These are phyloP conservation scores for Eurotiales sp. DNA, from an alignment of 2,329 filamentous ascomycete genomes.

Conservation along the genomic window DNA sequence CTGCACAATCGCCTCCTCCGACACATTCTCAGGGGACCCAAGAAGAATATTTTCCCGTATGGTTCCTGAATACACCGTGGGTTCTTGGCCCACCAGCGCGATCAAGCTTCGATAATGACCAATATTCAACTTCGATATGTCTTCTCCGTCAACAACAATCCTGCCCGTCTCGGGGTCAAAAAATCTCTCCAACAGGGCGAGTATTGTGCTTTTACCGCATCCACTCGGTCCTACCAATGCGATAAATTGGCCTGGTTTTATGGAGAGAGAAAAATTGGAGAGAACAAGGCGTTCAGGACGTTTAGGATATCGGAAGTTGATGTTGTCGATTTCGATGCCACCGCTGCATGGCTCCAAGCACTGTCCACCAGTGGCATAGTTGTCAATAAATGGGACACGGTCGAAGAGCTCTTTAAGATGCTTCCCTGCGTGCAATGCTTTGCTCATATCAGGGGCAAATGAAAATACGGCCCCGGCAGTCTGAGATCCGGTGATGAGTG, in stretches of 20 bases:
- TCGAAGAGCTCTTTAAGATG: slow-evolving; percentile 43
- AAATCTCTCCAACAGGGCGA: slow-evolving; percentile 58
- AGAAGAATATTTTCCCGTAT: slow-evolving; percentile 65
- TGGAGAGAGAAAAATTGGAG: slow-evolving; percentile 19
- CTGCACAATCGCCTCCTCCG: slow-evolving; percentile 16
- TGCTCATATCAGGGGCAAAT: slow-evolving; percentile 28
- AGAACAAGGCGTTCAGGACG: slow-evolving; percentile 19
- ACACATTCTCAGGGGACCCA: slow-evolving; percentile 31
- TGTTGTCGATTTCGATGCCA: slow-evolving; percentile 39
- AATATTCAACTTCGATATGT: slow-evolving; percentile 57
- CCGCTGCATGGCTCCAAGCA: slow-evolving; percentile 24
- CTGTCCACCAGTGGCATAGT: background rate
- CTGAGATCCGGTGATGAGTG: slow-evolving; percentile 36
- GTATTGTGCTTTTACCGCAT: slow-evolving; percentile 63
- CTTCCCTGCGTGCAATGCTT: slow-evolving; percentile 32
- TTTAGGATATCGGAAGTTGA: slow-evolving; percentile 33
- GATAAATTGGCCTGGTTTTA: slow-evolving; percentile 47
- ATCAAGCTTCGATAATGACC: slow-evolving; percentile 59
- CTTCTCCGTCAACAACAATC: slow-evolving; percentile 61
- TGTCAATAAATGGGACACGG: slow-evolving; percentile 37
- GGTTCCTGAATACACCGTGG: slow-evolving; percentile 64
- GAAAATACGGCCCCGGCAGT: slow-evolving; percentile 27
- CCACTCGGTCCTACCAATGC: slow-evolving; percentile 54
- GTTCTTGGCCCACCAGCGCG: slow-evolving; percentile 68
- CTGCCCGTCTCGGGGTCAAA: slow-evolving; percentile 62